Percentiles rank a stretch among this genome's conserved stretches.
These are phyloP conservation scores for Ceratobasidium sp. DNA, from an alignment of 1,284 basidiomycete species.

Conservation along the genomic window DNA sequence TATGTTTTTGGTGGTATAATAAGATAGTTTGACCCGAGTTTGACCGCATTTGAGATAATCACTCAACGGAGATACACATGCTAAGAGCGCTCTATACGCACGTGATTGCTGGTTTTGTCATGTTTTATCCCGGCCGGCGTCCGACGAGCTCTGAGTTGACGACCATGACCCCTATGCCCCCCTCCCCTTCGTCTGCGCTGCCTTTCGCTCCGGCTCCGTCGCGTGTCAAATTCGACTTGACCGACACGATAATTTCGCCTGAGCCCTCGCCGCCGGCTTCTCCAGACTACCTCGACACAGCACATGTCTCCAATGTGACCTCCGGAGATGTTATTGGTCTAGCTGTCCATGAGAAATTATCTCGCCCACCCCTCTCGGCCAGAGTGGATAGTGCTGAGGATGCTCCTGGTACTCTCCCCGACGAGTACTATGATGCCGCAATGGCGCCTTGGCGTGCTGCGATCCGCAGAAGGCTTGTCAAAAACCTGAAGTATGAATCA, in stretches of 20 bases:
- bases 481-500: constrained; percentile 74
- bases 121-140: background rate
- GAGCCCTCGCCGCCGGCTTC: constrained; percentile 21
- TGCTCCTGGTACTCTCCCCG: constrained; percentile 56
- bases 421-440: constrained; percentile 74
- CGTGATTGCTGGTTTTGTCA: background rate
- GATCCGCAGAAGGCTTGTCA: constrained; percentile 72
- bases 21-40: too few species aligned
- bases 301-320: background rate
- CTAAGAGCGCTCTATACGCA: background rate
- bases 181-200: background rate
- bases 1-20: background rate
- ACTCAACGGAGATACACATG: too few species aligned
- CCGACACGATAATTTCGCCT: constrained; percentile 36
- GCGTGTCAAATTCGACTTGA: constrained; percentile 38
- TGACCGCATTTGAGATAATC: too few species aligned
- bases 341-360: background rate
- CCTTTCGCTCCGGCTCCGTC: constrained; percentile 36
- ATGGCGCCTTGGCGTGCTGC: constrained; percentile 77
- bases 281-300: constrained; percentile 15
- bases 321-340: background rate
- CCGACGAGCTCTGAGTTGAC: background rate
- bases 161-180: constrained; percentile 21
- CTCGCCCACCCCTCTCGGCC: background rate
- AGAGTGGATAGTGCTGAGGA: constrained; percentile 36